A percentile compares a stretch with the other conserved stretches of the same genome.
Conservation (phyloP, 2,329 filamentous ascomycete genomes). For the Cladosporium austrohemisphaericum region DNA sequence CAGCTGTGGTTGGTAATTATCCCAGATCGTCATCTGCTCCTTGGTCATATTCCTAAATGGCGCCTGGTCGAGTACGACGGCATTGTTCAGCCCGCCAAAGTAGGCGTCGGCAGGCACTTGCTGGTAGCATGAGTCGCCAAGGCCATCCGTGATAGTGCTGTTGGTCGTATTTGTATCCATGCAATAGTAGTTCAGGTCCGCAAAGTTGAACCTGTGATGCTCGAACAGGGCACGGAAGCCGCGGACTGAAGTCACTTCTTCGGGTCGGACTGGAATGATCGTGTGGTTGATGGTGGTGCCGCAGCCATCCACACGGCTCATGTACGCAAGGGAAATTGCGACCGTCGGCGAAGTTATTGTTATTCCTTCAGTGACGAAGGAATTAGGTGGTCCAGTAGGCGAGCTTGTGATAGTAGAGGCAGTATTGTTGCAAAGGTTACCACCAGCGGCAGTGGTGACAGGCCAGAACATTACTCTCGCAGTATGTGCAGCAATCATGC, state of each 20-base stretch:
- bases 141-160: slow-evolving; percentile 18
- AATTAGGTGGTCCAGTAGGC: slow-evolving; percentile 20
- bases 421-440: slow-evolving; percentile 15
- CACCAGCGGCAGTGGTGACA: slow-evolving; percentile 15
- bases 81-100: slow-evolving; percentile 17
- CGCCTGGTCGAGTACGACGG: slow-evolving; percentile 6
- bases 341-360: slow-evolving; percentile 25
- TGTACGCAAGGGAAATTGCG: slow-evolving; percentile 18
- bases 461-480: slow-evolving; percentile 25
- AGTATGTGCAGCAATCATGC: slow-evolving; percentile 16
- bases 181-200: slow-evolving; percentile 26
- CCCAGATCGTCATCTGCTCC: slow-evolving; percentile 20
- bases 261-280: slow-evolving; percentile 21
- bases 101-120: slow-evolving; percentile 26
- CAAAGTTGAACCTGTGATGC: slow-evolving; percentile 21
- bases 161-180: slow-evolving; percentile 17
- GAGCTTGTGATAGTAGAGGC: slow-evolving; percentile 17
- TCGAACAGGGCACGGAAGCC: slow-evolving; percentile 19
- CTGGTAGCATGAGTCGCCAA: slow-evolving; percentile 23
- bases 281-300: slow-evolving; percentile 22
- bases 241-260: slow-evolving; percentile 21
- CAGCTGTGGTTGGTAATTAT: slow-evolving; percentile 24
- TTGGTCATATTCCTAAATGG: slow-evolving; percentile 9
- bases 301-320: slow-evolving; percentile 22
- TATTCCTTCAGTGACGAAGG: slow-evolving; percentile 24